These are phyloP conservation scores for Coemansia reversa DNA, from an alignment of 192 early-diverging fungal species.

Conservation along the genomic window DNA sequence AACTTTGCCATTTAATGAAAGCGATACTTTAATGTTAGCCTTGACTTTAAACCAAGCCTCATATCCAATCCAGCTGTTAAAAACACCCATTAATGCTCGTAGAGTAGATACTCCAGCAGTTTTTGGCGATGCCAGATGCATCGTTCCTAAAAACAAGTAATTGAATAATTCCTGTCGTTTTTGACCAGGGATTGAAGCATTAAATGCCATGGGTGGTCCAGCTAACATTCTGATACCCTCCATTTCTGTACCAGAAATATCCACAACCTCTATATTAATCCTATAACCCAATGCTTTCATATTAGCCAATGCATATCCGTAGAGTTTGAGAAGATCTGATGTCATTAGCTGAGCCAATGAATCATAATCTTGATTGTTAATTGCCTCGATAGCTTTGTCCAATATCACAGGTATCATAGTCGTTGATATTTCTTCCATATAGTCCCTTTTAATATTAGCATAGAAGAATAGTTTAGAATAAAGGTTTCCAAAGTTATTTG, in stretches of 20 bases:
- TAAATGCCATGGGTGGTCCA: neutral
- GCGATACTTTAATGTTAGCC: slow-evolving; percentile 10
- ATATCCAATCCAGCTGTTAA: neutral
- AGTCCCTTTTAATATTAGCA: neutral
- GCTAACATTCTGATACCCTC: neutral
- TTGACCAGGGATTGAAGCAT: neutral
- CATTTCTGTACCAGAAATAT: neutral
- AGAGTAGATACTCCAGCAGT: neutral
- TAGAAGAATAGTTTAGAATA: neutral
- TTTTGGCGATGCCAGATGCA: neutral
- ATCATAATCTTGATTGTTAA: neutral
- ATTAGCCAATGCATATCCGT: neutral
- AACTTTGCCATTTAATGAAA: slow-evolving; percentile 9
- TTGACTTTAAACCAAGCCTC: slow-evolving; percentile 10
- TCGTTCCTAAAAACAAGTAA: neutral
- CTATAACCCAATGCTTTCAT: neutral
- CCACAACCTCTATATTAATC: neutral
- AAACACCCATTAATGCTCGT: neutral
- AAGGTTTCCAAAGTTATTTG: neutral
- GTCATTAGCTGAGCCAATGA: neutral
- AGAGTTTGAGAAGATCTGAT: neutral
- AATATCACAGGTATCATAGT: neutral
- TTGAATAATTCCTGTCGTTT: neutral
- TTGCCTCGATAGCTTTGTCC: neutral
- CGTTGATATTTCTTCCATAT: neutral